Evolutionary conservation across 345 rosid genomes (phyloP), one percentile per base, ranked within the genome.

Genomic region (Aquilaria yunnanensis): DNA sequence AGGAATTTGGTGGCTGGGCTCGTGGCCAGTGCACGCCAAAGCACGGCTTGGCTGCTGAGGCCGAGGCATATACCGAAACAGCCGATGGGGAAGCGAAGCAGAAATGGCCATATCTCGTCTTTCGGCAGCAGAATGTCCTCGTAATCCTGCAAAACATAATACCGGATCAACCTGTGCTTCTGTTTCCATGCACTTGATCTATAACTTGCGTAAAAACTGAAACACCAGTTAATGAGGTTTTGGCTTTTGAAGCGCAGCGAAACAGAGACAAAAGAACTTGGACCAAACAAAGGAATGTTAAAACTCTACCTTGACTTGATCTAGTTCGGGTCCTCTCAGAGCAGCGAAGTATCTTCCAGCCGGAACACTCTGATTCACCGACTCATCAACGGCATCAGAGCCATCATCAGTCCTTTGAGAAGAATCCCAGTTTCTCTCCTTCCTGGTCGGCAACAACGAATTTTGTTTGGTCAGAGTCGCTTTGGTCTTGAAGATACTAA

Each of bases 271-370:
- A 16, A 29, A 64, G 48, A 54, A 23, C 51, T 54, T 14, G 16
- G 68, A 30, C 60, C 49, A 16, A 45, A n/a, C 37, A 5, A 49
- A 9, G 43, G 32, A 60, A 6, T 6, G 63, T 29, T 6, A 7
- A 2, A 6, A 23, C n/a, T 4, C 33, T 23, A 23, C 98, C 96
- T 90, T 93, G 85, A 93, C 90, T 88, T 90, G 73, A 67, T 88
- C 98, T 43, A 93, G 76, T 67, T 93, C 98, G 9, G 98, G 98
- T 59, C 98, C 98, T 72, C 87, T 74, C 45, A 93, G 96, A 73
- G 98, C 98, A 67, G 96, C 97, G 50, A 84, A 93, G 84, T 93
- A 93, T 81, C 98, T 81, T 51, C 97, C 98, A 60, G 83, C 96
- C 56, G 98, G 90, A 73, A 90, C 98, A 55, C 78, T 85, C 54